Base-by-base conservation (phyloP, 345 rosid genomes). In the Moringa oleifera region DNA sequence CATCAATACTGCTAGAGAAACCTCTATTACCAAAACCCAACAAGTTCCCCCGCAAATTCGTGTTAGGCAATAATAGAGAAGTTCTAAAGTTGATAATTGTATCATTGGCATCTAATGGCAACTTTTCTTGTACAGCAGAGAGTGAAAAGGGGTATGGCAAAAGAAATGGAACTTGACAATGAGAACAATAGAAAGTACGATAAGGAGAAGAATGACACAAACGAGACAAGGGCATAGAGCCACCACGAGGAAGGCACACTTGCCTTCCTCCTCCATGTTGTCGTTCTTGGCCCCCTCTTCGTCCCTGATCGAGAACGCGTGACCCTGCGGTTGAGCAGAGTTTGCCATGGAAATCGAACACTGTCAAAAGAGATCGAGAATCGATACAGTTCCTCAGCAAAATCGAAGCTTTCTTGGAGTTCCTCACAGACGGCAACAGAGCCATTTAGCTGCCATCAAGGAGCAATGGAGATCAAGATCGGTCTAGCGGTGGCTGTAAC, bases 101-200 rank as follows among this genome's bases (percentile, higher is more conserved):
- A 33, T 21, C 6, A 2, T n/a, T 18, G 33, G 37, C 21, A 64
- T 21, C 53, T n/a, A 46, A 50, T 66, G 68, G 76, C 95, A 87
- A 22, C 58, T 59, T 57, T 81, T 83, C 74, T 75, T 81, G 89
- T 68, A 80, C 16, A 81, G 66, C 8, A 78, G 45, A 28, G 81
- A 80, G 54, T 59, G 85, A 49, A 88, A 85, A 46, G 96, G 91
- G 17, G 87, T 83, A 68, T 82, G 88, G 76, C 88, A 88, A 65
- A 83, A 77, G 18, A 81, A 53, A 68, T 72, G 86, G 73, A 83
- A 75, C 71, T 82, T 88, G 77, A 90, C 64, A 36, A 65, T 55
- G 62, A 87, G 84, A 60, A 81, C 46, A 41, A 88, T 70, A 22
- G 79, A 73, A 52, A 85, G 63, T 50, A 78, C 70, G 28, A 92